Conservation (phyloP, 257 asterid species). For the Solanum ossicruentum region DNA sequence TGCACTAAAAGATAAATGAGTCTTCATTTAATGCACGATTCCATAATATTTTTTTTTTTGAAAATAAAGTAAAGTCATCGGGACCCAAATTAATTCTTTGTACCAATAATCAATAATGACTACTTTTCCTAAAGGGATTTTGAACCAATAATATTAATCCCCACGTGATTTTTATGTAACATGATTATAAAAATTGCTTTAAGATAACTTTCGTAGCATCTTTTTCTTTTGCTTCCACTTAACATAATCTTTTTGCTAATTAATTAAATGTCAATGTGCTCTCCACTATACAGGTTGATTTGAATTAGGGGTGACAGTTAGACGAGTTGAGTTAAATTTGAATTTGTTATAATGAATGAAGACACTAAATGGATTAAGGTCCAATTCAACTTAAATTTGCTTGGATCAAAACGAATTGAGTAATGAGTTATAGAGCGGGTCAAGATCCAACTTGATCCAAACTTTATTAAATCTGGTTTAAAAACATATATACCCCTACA, state of each 20-base stretch:
- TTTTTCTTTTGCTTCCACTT: not conserved
- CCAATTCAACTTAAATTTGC: too few species aligned
- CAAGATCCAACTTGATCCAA: not conserved
- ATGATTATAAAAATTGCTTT: not conserved
- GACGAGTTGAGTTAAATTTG: accelerated
- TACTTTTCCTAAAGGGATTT: not conserved
- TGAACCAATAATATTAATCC: not conserved
- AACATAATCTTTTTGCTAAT: not conserved
- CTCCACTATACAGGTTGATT: not conserved
- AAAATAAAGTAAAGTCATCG: not conserved
- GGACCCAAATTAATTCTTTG: not conserved
- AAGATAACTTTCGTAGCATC: not conserved
- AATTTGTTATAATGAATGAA: too few species aligned
- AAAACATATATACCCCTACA: not conserved
- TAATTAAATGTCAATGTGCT: not conserved
- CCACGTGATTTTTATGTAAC: conserved; percentile 12
- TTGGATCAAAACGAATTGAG: too few species aligned
- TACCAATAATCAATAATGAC: not conserved
- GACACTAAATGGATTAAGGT: too few species aligned
- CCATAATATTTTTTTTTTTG: not conserved
- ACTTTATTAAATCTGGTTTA: not conserved
- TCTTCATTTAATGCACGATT: not conserved
- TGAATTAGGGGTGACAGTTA: not conserved
- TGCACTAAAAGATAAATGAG: not conserved
- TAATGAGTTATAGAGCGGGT: too few species aligned